Percentiles rank a stretch among this genome's conserved stretches.
These are phyloP conservation scores for Cercospora citrullina DNA, from an alignment of 2,329 filamentous ascomycete species.

Conservation along the genomic window DNA sequence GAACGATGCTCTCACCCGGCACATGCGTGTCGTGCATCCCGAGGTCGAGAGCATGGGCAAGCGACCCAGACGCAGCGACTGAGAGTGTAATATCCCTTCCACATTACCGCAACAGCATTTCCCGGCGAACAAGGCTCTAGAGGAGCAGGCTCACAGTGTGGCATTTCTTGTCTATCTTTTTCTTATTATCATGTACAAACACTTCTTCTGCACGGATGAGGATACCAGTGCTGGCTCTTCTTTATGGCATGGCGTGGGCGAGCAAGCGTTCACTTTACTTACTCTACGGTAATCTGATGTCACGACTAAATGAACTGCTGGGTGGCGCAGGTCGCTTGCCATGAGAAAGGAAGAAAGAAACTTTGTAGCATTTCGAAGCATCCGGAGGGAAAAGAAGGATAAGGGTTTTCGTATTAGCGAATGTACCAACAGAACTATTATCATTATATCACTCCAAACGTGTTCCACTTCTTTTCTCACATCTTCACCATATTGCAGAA, in stretches of 20 bases:
- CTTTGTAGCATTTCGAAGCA: not conserved
- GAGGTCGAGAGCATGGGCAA: constrained; percentile 81
- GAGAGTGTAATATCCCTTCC: not conserved
- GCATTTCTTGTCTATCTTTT: not conserved
- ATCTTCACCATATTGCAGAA: too few species aligned
- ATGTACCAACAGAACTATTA: not conserved
- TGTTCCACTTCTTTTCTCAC: not conserved
- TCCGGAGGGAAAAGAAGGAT: not conserved
- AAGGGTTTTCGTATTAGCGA: not conserved
- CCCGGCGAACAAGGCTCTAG: not conserved
- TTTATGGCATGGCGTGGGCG: not conserved
- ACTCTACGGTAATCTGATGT: not conserved
- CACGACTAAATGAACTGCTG: not conserved
- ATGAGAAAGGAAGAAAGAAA: not conserved
- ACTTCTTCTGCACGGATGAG: not conserved
- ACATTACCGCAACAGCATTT: not conserved
- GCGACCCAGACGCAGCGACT: constrained; percentile 45
- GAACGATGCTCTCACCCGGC: constrained; percentile 88
- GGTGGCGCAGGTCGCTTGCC: not conserved
- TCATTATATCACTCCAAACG: not conserved
- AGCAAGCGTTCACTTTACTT: not conserved
- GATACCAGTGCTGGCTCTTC: not conserved
- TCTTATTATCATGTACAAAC: not conserved
- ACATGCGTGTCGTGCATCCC: constrained; percentile 92
- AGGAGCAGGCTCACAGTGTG: not conserved